Evolutionary conservation across 75 land plant species (phyloP).

Genomic region (Isoetes taiwanensis): DNA sequence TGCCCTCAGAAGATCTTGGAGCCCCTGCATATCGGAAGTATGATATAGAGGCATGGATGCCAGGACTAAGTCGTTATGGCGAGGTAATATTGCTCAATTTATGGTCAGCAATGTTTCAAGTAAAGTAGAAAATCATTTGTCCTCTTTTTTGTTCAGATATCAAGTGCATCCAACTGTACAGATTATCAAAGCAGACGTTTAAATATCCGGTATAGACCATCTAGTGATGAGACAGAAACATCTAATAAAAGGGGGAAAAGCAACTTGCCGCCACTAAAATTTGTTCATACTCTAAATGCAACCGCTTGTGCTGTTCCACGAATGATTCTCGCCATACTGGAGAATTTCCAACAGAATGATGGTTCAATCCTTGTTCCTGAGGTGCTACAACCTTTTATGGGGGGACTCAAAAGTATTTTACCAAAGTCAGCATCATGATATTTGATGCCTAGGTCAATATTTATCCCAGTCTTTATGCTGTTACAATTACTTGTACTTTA

Average conservation of each 20-base stretch:
- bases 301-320: conserved; percentile 97
- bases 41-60: conserved; percentile 99
- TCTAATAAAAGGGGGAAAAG: conserved; percentile 36
- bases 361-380: conserved; percentile 79
- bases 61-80: conserved; percentile 90
- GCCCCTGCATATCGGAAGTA: conserved; percentile 96
- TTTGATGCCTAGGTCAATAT: too few species aligned
- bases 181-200: conserved; percentile 93
- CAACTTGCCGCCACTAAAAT: conserved; percentile 37
- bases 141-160: conserved; percentile 49
- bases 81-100: conserved; percentile 41
- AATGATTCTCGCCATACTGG: conserved; percentile 82
- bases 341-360: conserved; percentile 85
- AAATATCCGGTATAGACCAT: conserved; percentile 76
- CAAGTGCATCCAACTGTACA: conserved; percentile 96
- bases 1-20: conserved; percentile 88
- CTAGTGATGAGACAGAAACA: conserved; percentile 9
- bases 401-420: conserved; percentile 43
- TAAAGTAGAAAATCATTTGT: too few species aligned
- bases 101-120: background rate
- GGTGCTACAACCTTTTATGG: conserved; percentile 71
- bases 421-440: too few species aligned
- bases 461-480: too few species aligned
- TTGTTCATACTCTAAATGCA: conserved; percentile 90
- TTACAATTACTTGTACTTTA: too few species aligned